Conservation (phyloP, 176 grass and related monocot species). For the Lolium rigidum region DNA sequence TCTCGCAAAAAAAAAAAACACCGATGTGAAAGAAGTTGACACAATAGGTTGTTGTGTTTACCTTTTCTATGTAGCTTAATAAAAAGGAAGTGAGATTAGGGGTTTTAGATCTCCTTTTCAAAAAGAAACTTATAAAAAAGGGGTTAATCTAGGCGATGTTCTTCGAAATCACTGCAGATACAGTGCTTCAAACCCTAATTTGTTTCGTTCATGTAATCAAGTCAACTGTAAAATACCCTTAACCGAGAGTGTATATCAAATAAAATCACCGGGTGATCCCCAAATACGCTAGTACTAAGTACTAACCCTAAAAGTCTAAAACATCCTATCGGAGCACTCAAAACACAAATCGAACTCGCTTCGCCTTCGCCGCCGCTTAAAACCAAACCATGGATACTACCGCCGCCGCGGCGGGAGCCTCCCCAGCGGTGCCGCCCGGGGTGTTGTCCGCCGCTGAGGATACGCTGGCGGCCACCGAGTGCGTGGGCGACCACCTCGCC, state of each 20-base stretch:
- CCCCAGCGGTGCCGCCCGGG: conserved; percentile 40
- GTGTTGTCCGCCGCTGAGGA: conserved; percentile 59
- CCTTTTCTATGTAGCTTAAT: too few relatives aligned
- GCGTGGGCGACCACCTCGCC: conserved; percentile 61
- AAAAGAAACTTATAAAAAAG: too few relatives aligned
- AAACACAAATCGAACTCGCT: not conserved
- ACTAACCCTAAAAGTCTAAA: conserved; percentile 22
- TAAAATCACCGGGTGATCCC: not conserved
- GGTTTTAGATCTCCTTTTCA: too few relatives aligned
- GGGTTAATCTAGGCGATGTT: too few relatives aligned
- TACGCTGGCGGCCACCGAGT: conserved; percentile 61
- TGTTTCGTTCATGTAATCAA: too few relatives aligned
- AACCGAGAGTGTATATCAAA: not conserved
- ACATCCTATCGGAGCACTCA: not conserved
- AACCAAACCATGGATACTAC: conserved; percentile 36
- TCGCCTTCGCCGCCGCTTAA: conserved; percentile 20
- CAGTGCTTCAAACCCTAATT: too few relatives aligned
- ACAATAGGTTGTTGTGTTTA: too few relatives aligned
- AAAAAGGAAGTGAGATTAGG: too few relatives aligned
- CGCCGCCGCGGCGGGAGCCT: conserved; percentile 7
- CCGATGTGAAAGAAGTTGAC: too few relatives aligned
- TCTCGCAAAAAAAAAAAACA: too few relatives aligned
- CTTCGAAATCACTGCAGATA: too few relatives aligned
- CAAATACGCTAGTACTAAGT: not conserved
- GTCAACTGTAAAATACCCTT: too few relatives aligned